A percentile compares a stretch with the other conserved stretches of the same genome.
These are phyloP conservation scores for Candida succiphila DNA, from an alignment of 805 yeast genomes.

Conservation along the genomic window DNA sequence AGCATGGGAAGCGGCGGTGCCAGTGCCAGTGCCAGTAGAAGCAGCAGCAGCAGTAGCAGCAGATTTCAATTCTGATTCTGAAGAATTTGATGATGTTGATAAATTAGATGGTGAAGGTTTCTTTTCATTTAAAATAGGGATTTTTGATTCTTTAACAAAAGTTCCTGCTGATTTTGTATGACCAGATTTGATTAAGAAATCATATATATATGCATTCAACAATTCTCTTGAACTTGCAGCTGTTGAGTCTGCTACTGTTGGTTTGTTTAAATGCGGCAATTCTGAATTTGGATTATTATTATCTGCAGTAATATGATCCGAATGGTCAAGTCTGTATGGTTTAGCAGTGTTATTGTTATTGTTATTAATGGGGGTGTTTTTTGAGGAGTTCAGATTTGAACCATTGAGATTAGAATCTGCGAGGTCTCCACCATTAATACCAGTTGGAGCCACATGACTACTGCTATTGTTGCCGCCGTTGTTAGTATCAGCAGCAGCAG, in stretches of 20 bases:
- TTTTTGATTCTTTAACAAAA: slow-evolving; percentile 70
- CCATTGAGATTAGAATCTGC: not conserved
- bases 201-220: slow-evolving; percentile 78
- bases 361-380: slow-evolving; percentile 1
- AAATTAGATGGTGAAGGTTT: not conserved
- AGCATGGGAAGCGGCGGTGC: no score
- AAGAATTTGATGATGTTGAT: not conserved
- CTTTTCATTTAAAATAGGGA: slow-evolving; percentile 33
- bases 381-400: no score
- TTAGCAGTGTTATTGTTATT: not conserved
- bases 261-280: slow-evolving; percentile 3
- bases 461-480: no score
- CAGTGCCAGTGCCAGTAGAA: no score
- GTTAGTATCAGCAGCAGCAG: no score
- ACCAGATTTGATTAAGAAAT: slow-evolving; percentile 68
- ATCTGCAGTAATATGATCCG: not conserved
- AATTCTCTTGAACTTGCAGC: slow-evolving; percentile 47
- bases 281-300: not conserved
- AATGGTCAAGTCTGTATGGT: not conserved
- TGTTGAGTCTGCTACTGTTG: slow-evolving; percentile 28
- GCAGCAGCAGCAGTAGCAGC: not conserved
- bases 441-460: not conserved
- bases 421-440: not conserved
- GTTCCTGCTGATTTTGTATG: slow-evolving; percentile 62
- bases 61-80: not conserved